Conservation (phyloP, 2,329 filamentous ascomycete genomes). For the Pseudogymnoascus sp. region DNA sequence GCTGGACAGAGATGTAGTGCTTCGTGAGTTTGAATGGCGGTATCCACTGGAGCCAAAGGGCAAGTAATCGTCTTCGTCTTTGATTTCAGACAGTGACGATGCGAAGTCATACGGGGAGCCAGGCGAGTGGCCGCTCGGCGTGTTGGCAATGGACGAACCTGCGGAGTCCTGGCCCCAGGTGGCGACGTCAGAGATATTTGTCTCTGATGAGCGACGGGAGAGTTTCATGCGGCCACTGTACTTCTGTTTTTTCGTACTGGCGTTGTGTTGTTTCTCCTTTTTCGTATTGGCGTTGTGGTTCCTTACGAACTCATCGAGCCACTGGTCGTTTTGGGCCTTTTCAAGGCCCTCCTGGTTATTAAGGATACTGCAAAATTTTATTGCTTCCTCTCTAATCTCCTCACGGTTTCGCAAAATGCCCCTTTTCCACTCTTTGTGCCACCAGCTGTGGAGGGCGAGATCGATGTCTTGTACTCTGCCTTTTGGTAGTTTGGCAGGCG, state of each 20-base stretch:
- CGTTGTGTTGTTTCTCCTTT: constrained; percentile 58
- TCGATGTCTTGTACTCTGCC: constrained; percentile 87
- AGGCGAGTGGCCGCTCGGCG: constrained; percentile 61
- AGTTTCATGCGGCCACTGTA: constrained; percentile 25
- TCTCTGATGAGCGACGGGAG: constrained; percentile 48
- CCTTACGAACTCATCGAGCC: constrained; percentile 93
- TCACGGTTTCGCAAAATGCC: constrained; percentile 63
- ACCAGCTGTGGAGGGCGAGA: constrained; percentile 80
- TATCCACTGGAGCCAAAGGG: constrained; percentile 47
- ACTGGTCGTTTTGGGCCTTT: constrained; percentile 63
- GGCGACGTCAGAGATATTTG: constrained; percentile 62
- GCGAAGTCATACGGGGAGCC: constrained; percentile 59
- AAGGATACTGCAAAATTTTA: constrained; percentile 67
- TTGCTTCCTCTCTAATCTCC: constrained; percentile 77
- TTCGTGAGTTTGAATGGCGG: constrained; percentile 57
- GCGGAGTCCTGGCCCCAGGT: constrained; percentile 47
- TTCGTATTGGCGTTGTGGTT: constrained; percentile 41
- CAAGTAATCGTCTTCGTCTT: constrained; percentile 54
- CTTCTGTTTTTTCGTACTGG: constrained; percentile 56
- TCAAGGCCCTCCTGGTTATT: constrained; percentile 62
- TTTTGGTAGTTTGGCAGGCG: constrained; percentile 74
- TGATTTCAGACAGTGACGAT: constrained; percentile 61
- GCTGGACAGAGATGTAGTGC: constrained; percentile 57
- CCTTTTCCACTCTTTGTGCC: constrained; percentile 68
- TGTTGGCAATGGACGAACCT: constrained; percentile 48